Conservation (phyloP, 1,284 basidiomycete species). For the Anthracocystis panici-leucophaei region DNA sequence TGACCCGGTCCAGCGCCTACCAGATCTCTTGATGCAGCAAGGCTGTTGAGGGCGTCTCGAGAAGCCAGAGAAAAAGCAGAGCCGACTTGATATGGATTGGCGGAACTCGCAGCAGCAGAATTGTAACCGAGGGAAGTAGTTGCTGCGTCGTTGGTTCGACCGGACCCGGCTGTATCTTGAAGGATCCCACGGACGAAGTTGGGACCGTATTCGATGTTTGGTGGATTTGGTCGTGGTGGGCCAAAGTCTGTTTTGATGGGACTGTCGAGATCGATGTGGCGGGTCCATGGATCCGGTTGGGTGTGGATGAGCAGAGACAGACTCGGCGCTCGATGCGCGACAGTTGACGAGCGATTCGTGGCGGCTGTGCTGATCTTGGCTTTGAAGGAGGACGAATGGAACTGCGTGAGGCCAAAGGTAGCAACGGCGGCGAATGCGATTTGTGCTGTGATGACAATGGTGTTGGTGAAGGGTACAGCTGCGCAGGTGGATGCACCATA, state of each 20-base stretch:
- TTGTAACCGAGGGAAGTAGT: constrained; percentile 17
- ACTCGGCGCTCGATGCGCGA: constrained; percentile 15
- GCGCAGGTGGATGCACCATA: background rate
- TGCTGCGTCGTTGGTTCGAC: constrained; percentile 9
- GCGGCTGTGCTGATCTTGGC: background rate
- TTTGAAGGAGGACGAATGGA: background rate
- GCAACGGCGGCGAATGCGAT: constrained; percentile 6
- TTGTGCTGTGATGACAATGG: constrained; percentile 6
- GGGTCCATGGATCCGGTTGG: constrained; percentile 27
- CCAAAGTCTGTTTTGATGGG: constrained; percentile 7
- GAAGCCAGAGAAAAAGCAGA: constrained; percentile 10
- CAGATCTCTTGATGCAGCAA: constrained; percentile 4
- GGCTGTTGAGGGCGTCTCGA: constrained; percentile 12
- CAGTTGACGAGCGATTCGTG: constrained; percentile 1
- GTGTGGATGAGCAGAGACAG: constrained; percentile 34
- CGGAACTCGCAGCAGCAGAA: constrained; percentile 29
- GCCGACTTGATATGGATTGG: constrained; percentile 29
- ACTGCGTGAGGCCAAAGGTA: background rate
- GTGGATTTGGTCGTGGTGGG: background rate
- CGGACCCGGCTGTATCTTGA: constrained; percentile 2
- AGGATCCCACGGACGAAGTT: constrained; percentile 8
- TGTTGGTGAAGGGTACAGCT: constrained; percentile 1
- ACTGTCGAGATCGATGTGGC: constrained; percentile 18
- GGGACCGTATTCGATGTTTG: constrained; percentile 10
- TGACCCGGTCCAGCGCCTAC: background rate